phyloP scores from a whole-genome alignment of 139 green algal species.

The Auxenochlorella protothecoides region DNA sequence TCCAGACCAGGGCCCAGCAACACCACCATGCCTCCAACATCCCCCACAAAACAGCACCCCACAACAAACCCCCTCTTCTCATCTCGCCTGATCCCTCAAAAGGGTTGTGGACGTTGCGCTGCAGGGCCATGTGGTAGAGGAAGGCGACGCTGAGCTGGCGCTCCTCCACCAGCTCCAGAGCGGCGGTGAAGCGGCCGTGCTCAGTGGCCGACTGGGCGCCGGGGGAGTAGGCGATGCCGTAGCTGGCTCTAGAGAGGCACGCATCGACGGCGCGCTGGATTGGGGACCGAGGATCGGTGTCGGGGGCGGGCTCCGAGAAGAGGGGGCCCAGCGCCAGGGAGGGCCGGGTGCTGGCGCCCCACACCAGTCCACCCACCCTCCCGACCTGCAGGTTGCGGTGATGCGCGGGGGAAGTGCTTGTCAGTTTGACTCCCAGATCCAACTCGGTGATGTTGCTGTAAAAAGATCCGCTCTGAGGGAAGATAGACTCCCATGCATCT shows the following conservation, averaged over 20 bases:
- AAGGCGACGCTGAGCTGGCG: slow-evolving; percentile 24
- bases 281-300: too few species aligned
- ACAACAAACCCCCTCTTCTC: too few species aligned
- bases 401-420: too few species aligned
- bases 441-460: too few species aligned
- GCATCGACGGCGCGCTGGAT: too few species aligned
- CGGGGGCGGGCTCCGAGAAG: neutral
- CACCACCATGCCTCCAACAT: too few species aligned
- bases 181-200: slow-evolving; percentile 20
- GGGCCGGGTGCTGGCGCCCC: slow-evolving; percentile 9
- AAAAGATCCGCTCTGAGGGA: too few species aligned
- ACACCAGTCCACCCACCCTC: slow-evolving; percentile 7
- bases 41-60: too few species aligned
- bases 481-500: neutral
- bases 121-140: slow-evolving; percentile 51
- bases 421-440: too few species aligned
- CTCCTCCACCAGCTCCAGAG: slow-evolving; percentile 32
- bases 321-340: slow-evolving; percentile 2
- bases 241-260: slow-evolving; percentile 4
- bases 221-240: slow-evolving; percentile 32
- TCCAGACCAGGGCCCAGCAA: too few species aligned
- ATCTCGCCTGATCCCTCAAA: slow-evolving; percentile 36
- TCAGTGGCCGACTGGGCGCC: slow-evolving; percentile 6
- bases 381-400: neutral
- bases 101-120: slow-evolving; percentile 58